Base-by-base conservation (phyloP, 495 filamentous ascomycete species). In the Podospora sp. region DNA sequence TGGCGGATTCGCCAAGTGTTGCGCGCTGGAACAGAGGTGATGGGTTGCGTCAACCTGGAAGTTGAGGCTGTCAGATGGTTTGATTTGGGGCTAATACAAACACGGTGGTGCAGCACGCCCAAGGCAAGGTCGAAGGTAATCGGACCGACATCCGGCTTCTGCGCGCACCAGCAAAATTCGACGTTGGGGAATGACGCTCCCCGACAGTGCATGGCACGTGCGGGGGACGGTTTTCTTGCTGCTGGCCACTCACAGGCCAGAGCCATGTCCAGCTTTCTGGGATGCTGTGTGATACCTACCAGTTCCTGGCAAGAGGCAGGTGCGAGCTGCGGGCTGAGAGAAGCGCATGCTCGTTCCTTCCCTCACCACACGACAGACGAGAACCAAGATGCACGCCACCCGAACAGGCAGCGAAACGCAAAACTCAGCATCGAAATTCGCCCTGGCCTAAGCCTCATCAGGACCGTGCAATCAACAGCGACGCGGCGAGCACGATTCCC, bases 51-150 rank as follows among this genome's bases (percentile, higher is more conserved):
- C 29, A 33, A n/a, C n/a, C n/a, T n/a, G n/a, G 50, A 5, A 16
- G 20, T 22, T 55, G 52, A 55, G 24, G 52, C 52, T 55, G 52
- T 55, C 52, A 55, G 52, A 55, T 55, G 52, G 52, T n/a, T 24
- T 7, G n/a, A 12, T 26, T 26, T 22, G 52, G n/a, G 52, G 2
- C 22, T 2, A n/a, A 18, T 6, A 55, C 52, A 55, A 22, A n/a
- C 16, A 52, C 14, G 18, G 49, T 52, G 21, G 14, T 55, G 26
- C 22, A 27, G 9, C 22, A 22, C 5, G 56, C 24, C 26, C 56
- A 59, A 22, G 22, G 11, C 26, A 33, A 33, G 12, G 22, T 22
- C 24, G 24, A 59, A n/a, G n/a, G 56, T 59, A 59, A 59, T 59
- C 56, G 56, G 56, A 26, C 56, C 56, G 56, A 59, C 56, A 59